Conservation (phyloP, 345 rosid genomes). For the Firmiana major region DNA sequence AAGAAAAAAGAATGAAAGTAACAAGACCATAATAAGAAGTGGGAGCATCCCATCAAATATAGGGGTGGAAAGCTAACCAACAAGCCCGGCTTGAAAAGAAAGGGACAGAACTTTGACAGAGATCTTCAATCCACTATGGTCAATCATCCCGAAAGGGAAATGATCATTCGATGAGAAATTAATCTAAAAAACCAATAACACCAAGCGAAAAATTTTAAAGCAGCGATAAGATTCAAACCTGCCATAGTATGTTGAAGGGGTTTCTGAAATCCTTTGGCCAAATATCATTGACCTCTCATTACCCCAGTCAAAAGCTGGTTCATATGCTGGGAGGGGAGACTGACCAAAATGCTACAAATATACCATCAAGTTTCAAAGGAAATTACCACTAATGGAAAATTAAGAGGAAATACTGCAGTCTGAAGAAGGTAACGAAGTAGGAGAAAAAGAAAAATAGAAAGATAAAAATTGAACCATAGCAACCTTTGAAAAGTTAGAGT, state of each 20-base stretch:
- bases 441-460: not conserved
- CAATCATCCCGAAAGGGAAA: slow-evolving; percentile 19
- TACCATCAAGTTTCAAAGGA: slow-evolving; percentile 11
- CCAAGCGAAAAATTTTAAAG: not conserved
- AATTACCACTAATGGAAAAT: not conserved
- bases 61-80: slow-evolving; percentile 50
- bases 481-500: slow-evolving; percentile 54
- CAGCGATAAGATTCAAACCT: slow-evolving; percentile 40
- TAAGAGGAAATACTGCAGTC: not conserved
- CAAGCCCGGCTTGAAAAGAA: slow-evolving; percentile 84
- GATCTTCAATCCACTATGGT: slow-evolving; percentile 85
- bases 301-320: slow-evolving; percentile 99
- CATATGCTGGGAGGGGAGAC: slow-evolving; percentile 95
- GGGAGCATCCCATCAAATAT: not conserved
- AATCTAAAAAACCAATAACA: not conserved
- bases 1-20: slow-evolving; percentile 12
- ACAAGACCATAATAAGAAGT: not conserved
- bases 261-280: slow-evolving; percentile 91
- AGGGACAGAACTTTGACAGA: slow-evolving; percentile 85
- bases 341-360: slow-evolving; percentile 75
- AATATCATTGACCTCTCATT: slow-evolving; percentile 83
- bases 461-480: not conserved
- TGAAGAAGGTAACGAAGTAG: not conserved
- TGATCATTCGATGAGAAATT: slow-evolving; percentile 3
- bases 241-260: slow-evolving; percentile 58